phyloP scores from a whole-genome alignment of 129 eudicot species.

The Flaveria robusta region DNA sequence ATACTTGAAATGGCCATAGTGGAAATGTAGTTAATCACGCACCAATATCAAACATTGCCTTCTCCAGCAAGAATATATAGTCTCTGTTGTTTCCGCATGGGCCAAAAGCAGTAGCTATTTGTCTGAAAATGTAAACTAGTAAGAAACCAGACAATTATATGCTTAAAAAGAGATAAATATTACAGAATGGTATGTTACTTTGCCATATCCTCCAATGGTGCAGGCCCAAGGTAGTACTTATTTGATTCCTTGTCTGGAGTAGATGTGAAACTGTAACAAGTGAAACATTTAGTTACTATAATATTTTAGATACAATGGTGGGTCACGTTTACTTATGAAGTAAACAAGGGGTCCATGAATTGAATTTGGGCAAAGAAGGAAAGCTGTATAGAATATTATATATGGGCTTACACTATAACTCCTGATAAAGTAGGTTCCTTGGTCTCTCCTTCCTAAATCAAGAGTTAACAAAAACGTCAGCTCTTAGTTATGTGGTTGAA shows the following conservation, averaged over 20 bases:
- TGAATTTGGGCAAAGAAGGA: not conserved
- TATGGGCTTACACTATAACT: conserved; percentile 72
- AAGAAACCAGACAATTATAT: not conserved
- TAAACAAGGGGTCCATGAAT: not conserved
- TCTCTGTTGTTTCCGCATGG: conserved; percentile 96
- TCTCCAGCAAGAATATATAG: conserved; percentile 77
- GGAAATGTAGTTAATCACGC: conserved; percentile 17
- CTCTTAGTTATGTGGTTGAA: not conserved
- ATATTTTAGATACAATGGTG: not conserved
- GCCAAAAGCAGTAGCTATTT: conserved; percentile 96
- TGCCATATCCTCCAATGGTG: conserved; percentile 96
- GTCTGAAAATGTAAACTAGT: conserved; percentile 45
- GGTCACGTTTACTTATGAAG: no score
- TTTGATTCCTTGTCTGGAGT: conserved; percentile 77
- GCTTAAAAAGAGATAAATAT: not conserved
- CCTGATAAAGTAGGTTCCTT: conserved; percentile 61
- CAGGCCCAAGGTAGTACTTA: conserved; percentile 95
- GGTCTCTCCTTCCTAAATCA: conserved; percentile 62
- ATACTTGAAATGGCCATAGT: not conserved
- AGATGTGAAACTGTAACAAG: conserved; percentile 77
- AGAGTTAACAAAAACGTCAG: conserved; percentile 3
- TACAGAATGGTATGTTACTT: conserved; percentile 35
- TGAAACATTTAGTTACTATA: not conserved
- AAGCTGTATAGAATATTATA: not conserved
- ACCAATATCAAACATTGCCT: conserved; percentile 92